Percentiles rank a stretch among this genome's conserved stretches.
phyloP scores from a whole-genome alignment of 148 eudicot species.

The Cornus kousa region DNA sequence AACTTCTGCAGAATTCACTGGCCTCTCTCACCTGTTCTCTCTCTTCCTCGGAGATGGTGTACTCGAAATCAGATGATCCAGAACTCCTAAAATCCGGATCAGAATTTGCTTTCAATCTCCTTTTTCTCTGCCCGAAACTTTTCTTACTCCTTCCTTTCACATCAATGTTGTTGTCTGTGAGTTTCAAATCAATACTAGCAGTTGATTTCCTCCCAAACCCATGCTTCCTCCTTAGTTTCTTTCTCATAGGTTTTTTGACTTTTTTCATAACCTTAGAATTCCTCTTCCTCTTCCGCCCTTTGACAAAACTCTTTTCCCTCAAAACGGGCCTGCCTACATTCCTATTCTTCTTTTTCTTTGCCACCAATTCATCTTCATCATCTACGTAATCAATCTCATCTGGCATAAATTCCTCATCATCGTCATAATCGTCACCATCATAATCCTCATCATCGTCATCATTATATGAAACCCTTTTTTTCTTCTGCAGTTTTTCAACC shows the following conservation, averaged over 20 bases:
- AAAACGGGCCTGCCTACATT: slow-evolving; percentile 28
- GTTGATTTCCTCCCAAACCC: slow-evolving; percentile 28
- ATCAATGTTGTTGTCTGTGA: slow-evolving; percentile 21
- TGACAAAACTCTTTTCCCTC: slow-evolving; percentile 27
- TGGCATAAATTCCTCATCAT: slow-evolving; percentile 65
- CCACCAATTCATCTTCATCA: slow-evolving; percentile 40
- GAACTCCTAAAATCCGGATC: slow-evolving; percentile 70
- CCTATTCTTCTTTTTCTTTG: slow-evolving; percentile 26
- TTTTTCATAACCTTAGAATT: slow-evolving; percentile 22
- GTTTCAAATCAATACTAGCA: slow-evolving; percentile 28
- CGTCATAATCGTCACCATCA: slow-evolving; percentile 32
- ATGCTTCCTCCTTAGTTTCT: slow-evolving; percentile 28
- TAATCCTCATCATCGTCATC: slow-evolving; percentile 32
- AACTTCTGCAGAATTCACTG: slow-evolving; percentile 45
- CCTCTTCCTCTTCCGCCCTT: slow-evolving; percentile 30
- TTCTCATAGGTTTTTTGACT: slow-evolving; percentile 31
- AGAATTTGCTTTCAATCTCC: slow-evolving; percentile 35
- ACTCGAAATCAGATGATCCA: slow-evolving; percentile 65
- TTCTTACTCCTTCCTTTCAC: slow-evolving; percentile 32
- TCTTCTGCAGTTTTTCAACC: slow-evolving; percentile 34
- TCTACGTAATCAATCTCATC: slow-evolving; percentile 41
- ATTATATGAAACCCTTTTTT: slow-evolving; percentile 29
- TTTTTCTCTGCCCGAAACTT: slow-evolving; percentile 25
- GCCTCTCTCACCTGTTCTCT: slow-evolving; percentile 85
- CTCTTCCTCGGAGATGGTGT: slow-evolving; percentile 94